phyloP scores from a whole-genome alignment of 1,284 basidiomycete species.

The Mycosarcoma mackinlayi region DNA sequence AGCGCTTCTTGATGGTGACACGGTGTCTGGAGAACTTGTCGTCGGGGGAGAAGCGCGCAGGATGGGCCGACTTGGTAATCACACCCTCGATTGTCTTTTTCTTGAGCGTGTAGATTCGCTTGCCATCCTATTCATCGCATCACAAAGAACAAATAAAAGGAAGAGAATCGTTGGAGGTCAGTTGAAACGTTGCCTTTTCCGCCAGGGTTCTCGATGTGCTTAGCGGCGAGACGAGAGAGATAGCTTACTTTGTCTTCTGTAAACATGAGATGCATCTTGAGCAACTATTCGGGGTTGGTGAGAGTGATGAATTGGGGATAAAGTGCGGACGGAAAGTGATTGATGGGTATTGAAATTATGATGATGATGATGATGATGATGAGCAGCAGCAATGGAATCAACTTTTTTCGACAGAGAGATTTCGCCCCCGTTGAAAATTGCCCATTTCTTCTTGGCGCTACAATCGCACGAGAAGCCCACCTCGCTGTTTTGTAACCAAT shows the following conservation, averaged over 20 bases:
- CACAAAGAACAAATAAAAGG: background rate
- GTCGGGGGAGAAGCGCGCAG: constrained; percentile 67
- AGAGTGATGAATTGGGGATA: background rate
- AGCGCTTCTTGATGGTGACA: constrained; percentile 67
- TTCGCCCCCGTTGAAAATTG: constrained; percentile 2
- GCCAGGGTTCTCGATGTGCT: too few species aligned
- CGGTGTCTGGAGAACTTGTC: constrained; percentile 68
- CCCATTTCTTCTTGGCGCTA: background rate
- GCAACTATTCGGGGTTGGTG: background rate
- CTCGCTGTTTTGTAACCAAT: background rate
- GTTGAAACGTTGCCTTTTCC: too few species aligned
- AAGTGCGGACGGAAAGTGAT: background rate
- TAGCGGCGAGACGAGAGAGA: too few species aligned
- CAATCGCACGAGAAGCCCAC: constrained; percentile 28
- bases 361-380: constrained; percentile 4
- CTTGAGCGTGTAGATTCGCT: constrained; percentile 67
- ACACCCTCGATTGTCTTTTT: constrained; percentile 60
- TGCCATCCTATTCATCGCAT: constrained; percentile 53
- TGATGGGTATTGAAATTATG: too few species aligned
- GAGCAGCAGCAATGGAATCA: background rate
- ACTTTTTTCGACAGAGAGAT: constrained; percentile 4
- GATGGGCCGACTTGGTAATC: constrained; percentile 66
- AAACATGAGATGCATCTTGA: constrained; percentile 68
- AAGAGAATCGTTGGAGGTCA: too few species aligned
- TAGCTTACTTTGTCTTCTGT: constrained; percentile 58